Base-by-base conservation (phyloP, 2,329 filamentous ascomycete genomes). In the Zymoseptoria pseudotritici region DNA sequence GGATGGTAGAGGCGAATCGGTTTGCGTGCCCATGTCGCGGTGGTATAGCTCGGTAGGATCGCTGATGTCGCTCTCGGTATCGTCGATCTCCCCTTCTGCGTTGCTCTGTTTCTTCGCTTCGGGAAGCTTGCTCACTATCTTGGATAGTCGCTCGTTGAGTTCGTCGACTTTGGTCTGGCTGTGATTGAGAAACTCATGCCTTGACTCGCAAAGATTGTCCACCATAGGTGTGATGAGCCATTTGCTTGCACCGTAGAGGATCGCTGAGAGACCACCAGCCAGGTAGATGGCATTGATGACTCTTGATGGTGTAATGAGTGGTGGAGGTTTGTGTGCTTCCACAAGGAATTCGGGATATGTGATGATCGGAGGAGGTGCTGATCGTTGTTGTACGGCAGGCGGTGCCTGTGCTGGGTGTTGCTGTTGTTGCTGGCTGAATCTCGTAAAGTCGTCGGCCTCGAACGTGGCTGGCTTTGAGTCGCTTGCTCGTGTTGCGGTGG, bases 31-130 rank as follows among this genome's bases (percentile, higher is more conserved):
- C 61, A 90, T 82, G 70, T 94, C 90, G 53, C 89, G 84, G 73
- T 92, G 89, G 75, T 90, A 94, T 63, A 92, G 82, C 73, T 93
- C 89, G 0, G 87, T 86, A 0, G 90, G 89, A 65, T 86, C 84
- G 11, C 82, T 84, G 67, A 75, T 76, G 17, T 77, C 66, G 51
- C 79, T 81, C 21, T 81, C 80, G 13, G 68, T 69, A 51, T 83
- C 80, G 19, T 77, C 77, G n/a, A 73, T 68, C 49, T 76, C 73
- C 26, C 76, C 75, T 17, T 72, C 71, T 31, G 67, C 70, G 57
- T 60, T 62, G 55, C 56, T 68, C 26, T 60, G 61, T 59, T 24
- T 57, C 51, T 59, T 66, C 24, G 64, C 19, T 46, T 68, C 63
- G 21, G 67, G 63, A 36, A 70, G 52, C 53, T 67, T 66, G 64